These are phyloP conservation scores for Hippophae tibetana DNA, from an alignment of 306 rosid genomes.

Conservation along the genomic window DNA sequence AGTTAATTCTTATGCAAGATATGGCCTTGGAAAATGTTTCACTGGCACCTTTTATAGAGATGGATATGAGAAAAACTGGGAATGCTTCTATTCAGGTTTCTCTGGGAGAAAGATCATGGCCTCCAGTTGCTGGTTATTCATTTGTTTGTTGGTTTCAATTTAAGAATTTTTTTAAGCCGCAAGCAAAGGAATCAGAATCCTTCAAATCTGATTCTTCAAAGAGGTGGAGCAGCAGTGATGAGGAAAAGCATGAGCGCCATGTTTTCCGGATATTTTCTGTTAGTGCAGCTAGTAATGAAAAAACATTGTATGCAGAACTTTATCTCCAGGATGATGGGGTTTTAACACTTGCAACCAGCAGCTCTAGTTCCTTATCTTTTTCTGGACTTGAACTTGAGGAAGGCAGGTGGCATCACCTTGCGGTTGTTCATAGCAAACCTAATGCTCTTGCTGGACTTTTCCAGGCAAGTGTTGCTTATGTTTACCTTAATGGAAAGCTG, in stretches of 20 bases:
- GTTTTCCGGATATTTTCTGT: constrained; percentile 76
- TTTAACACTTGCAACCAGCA: constrained; percentile 93
- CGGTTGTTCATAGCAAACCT: constrained; percentile 93
- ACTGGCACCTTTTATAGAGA: constrained; percentile 88
- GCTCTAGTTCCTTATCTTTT: constrained; percentile 65
- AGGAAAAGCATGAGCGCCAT: constrained; percentile 44
- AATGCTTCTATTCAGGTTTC: constrained; percentile 98
- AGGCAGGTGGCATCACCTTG: constrained; percentile 99
- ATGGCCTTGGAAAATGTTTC: constrained; percentile 65
- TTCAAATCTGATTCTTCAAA: constrained; percentile 51
- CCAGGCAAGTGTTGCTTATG: constrained; percentile 96
- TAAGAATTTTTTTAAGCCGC: constrained; percentile 62
- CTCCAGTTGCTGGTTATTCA: constrained; percentile 99
- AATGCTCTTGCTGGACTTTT: constrained; percentile 99
- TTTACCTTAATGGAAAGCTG: constrained; percentile 88
- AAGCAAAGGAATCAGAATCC: constrained; percentile 57
- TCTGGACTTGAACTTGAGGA: constrained; percentile 92
- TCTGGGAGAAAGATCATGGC: constrained; percentile 99
- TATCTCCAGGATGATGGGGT: constrained; percentile 95
- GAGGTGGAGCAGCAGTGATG: constrained; percentile 35
- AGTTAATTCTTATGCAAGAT: constrained; percentile 68
- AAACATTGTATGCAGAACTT: constrained; percentile 73
- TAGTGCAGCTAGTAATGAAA: constrained; percentile 71
- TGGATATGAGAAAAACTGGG: constrained; percentile 92
- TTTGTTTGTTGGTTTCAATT: constrained; percentile 98